These are phyloP conservation scores for Hanseniaspora jakobsenii DNA, from an alignment of 805 yeast genomes.

Conservation along the genomic window DNA sequence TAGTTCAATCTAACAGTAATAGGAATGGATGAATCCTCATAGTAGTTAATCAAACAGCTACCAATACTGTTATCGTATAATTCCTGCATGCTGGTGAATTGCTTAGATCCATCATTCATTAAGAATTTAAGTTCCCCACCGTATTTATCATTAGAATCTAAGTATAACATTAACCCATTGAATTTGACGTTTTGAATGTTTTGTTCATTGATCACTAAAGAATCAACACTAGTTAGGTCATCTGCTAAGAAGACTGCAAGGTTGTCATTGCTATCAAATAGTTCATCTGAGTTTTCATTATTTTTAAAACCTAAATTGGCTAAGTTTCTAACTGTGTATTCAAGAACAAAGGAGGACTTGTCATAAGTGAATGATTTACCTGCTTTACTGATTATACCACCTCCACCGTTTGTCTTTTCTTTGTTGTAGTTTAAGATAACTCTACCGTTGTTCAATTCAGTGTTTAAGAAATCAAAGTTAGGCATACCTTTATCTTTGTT, in stretches of 20 bases:
- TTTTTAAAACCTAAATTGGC: constrained; percentile 2
- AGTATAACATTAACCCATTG: constrained; percentile 52
- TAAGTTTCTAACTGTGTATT: constrained; percentile 12
- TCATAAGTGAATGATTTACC: constrained; percentile 2
- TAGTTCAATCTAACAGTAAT: constrained; percentile 55
- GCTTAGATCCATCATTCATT: constrained; percentile 44
- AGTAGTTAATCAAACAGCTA: constrained; percentile 40
- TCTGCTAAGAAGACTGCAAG: constrained; percentile 9
- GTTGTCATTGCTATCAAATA: constrained; percentile 11
- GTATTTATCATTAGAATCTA: constrained; percentile 40
- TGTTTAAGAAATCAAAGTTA: constrained; percentile 6
- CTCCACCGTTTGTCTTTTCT: too few relatives aligned
- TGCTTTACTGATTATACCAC: constrained; percentile 8
- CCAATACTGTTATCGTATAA: constrained; percentile 35
- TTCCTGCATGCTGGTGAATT: constrained; percentile 21
- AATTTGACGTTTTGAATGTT: constrained; percentile 25
- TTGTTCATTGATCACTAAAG: background rate
- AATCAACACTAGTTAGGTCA: background rate
- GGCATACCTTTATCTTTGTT: constrained; percentile 14
- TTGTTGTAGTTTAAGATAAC: constrained; percentile 7
- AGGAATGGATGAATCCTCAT: constrained; percentile 61
- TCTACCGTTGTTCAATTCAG: constrained; percentile 12
- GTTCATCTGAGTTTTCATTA: background rate
- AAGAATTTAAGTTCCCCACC: constrained; percentile 46
- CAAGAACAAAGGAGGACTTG: constrained; percentile 12